phyloP scores from a whole-genome alignment of 371 early-diverging fungal species.

The Mortierella sp. region DNA sequence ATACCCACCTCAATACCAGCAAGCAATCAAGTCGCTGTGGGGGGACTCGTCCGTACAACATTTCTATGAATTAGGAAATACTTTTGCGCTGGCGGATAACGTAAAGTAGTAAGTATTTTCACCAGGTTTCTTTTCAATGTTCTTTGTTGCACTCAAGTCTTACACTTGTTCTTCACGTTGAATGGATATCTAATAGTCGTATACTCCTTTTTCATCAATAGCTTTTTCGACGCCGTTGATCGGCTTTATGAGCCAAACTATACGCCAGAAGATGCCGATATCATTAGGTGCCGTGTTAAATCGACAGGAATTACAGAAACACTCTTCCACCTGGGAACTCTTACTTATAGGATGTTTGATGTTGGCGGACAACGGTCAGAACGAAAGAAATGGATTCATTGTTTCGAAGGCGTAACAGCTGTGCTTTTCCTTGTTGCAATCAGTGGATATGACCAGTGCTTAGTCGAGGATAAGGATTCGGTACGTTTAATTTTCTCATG shows the following conservation, averaged over 20 bases:
- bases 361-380: slow-evolving; percentile 95
- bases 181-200: background rate
- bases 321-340: slow-evolving; percentile 81
- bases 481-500: slow-evolving; percentile 72
- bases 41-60: slow-evolving; percentile 33
- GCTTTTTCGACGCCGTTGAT: slow-evolving; percentile 90
- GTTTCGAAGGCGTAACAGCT: slow-evolving; percentile 95
- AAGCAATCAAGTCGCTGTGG: slow-evolving; percentile 39
- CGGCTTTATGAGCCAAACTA: slow-evolving; percentile 83
- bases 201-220: slow-evolving; percentile 61
- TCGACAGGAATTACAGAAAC: slow-evolving; percentile 92
- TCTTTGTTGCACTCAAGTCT: too few species aligned
- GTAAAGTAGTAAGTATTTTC: slow-evolving; percentile 43
- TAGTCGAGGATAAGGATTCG: slow-evolving; percentile 92
- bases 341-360: slow-evolving; percentile 90
- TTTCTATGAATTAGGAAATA: slow-evolving; percentile 39
- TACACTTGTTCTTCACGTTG: background rate
- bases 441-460: slow-evolving; percentile 93
- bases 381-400: slow-evolving; percentile 96
- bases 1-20: slow-evolving; percentile 39
- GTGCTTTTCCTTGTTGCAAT: slow-evolving; percentile 95
- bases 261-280: slow-evolving; percentile 90
- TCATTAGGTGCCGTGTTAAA: slow-evolving; percentile 85
- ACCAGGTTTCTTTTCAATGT: background rate
- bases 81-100: slow-evolving; percentile 43